Conservation (phyloP, 108 stramenopile species). For the Chaetoceros tenuissimus region DNA sequence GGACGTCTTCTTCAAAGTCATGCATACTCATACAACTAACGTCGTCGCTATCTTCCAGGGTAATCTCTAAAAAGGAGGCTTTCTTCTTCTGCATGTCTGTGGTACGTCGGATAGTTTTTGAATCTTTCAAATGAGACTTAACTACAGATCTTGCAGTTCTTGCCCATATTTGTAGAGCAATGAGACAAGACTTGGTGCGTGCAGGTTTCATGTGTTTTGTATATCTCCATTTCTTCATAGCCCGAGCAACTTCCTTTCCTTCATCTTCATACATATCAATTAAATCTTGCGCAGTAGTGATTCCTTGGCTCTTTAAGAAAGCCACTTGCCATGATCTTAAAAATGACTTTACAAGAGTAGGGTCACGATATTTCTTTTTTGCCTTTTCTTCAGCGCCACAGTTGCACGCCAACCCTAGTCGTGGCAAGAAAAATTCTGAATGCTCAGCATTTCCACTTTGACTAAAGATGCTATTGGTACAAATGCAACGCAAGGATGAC, state of each 20-base stretch:
- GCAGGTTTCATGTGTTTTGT: slow-evolving; percentile 31
- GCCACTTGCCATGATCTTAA: slow-evolving; percentile 65
- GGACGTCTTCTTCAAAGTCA: neutral
- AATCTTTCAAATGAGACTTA: slow-evolving; percentile 50
- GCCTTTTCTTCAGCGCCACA: slow-evolving; percentile 22
- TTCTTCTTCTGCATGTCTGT: too few species aligned
- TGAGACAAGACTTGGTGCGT: slow-evolving; percentile 45
- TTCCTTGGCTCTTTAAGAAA: slow-evolving; percentile 39
- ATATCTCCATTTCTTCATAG: slow-evolving; percentile 44
- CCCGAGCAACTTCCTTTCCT: slow-evolving; percentile 26
- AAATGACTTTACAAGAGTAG: slow-evolving; percentile 52
- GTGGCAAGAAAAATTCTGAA: slow-evolving; percentile 63
- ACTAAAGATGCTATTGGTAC: slow-evolving; percentile 45
- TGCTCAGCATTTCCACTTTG: slow-evolving; percentile 61
- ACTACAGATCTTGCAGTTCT: slow-evolving; percentile 58
- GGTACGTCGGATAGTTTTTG: neutral
- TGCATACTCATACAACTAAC: neutral
- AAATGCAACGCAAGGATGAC: slow-evolving; percentile 23
- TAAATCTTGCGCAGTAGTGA: slow-evolving; percentile 27
- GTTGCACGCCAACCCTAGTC: slow-evolving; percentile 62
- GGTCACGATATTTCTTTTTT: slow-evolving; percentile 18
- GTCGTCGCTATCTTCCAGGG: neutral
- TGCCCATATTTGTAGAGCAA: slow-evolving; percentile 66
- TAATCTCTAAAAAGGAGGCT: neutral
- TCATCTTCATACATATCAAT: slow-evolving; percentile 19